Percentiles rank a stretch among this genome's conserved stretches.
Evolutionary conservation across 1,284 basidiomycete species (phyloP).

Genomic region (Vanrija pseudolonga): DNA sequence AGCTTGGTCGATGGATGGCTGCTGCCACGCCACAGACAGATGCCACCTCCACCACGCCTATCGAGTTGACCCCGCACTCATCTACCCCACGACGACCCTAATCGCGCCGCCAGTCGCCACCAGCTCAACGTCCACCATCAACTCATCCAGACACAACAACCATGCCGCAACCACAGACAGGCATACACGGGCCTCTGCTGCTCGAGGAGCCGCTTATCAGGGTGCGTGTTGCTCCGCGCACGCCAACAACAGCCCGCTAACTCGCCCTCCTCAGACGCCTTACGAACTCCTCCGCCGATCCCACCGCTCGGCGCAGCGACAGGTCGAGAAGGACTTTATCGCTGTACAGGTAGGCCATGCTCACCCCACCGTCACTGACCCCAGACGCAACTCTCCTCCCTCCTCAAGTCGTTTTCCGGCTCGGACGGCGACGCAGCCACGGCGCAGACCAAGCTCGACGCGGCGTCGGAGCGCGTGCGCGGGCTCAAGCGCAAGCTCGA

Average conservation of each 20-base stretch:
- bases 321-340: conserved; percentile 49
- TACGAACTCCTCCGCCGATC: conserved; percentile 48
- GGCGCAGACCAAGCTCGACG: conserved; percentile 31
- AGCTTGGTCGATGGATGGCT: no score
- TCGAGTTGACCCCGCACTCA: no score
- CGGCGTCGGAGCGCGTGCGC: conserved; percentile 34
- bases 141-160: not conserved
- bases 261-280: conserved; percentile 44
- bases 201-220: conserved; percentile 45
- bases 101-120: no score
- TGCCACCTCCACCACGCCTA: no score
- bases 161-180: conserved; percentile 17
- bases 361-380: not conserved
- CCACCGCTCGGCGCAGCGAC: conserved; percentile 47
- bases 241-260: conserved; percentile 1
- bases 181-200: conserved; percentile 27
- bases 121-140: no score
- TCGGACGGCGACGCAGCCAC: conserved; percentile 14
- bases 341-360: conserved; percentile 7
- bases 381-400: conserved; percentile 17
- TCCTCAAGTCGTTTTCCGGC: conserved; percentile 22
- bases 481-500: conserved; percentile 50
- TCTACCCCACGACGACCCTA: no score
- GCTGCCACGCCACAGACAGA: no score
- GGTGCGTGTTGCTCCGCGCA: conserved; percentile 16